These are phyloP conservation scores for Saururus chinensis DNA, from an alignment of 164 flowering plant species.

Conservation along the genomic window DNA sequence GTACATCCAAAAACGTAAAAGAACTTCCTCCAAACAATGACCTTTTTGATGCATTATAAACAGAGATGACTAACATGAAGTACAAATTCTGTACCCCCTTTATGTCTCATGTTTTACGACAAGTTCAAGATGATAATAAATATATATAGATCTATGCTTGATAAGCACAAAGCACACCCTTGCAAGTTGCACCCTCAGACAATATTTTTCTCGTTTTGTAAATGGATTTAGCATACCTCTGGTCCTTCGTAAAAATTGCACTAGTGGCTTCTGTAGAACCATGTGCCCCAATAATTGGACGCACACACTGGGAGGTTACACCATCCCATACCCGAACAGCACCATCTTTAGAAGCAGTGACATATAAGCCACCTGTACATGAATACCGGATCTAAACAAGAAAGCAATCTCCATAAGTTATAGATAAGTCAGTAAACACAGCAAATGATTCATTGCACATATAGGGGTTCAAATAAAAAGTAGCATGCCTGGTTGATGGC, in stretches of 20 bases:
- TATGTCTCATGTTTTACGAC: too few relatives aligned
- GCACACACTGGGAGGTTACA: conserved; percentile 59
- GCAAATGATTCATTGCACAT: background rate
- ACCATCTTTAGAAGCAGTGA: conserved; percentile 89
- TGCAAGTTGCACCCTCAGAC: background rate
- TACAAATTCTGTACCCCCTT: too few relatives aligned
- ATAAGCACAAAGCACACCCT: background rate
- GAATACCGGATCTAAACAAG: conserved; percentile 63
- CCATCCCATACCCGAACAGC: conserved; percentile 82
- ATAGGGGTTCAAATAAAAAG: background rate
- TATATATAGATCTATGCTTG: too few relatives aligned
- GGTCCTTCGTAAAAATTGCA: conserved; percentile 73
- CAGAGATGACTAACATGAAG: too few relatives aligned
- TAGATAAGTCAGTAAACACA: background rate
- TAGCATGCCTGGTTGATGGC: conserved; percentile 69
- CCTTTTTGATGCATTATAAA: too few relatives aligned
- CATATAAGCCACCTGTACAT: conserved; percentile 74
- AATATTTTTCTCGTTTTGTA: too few relatives aligned
- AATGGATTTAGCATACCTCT: conserved; percentile 31
- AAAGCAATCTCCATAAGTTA: background rate
- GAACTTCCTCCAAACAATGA: too few relatives aligned
- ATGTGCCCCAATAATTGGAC: conserved; percentile 68
- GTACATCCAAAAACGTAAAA: too few relatives aligned
- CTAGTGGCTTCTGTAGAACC: conserved; percentile 68
- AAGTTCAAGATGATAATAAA: too few relatives aligned